These are phyloP conservation scores for Quercus lobata DNA, from an alignment of 331 rosid species.

Conservation along the genomic window DNA sequence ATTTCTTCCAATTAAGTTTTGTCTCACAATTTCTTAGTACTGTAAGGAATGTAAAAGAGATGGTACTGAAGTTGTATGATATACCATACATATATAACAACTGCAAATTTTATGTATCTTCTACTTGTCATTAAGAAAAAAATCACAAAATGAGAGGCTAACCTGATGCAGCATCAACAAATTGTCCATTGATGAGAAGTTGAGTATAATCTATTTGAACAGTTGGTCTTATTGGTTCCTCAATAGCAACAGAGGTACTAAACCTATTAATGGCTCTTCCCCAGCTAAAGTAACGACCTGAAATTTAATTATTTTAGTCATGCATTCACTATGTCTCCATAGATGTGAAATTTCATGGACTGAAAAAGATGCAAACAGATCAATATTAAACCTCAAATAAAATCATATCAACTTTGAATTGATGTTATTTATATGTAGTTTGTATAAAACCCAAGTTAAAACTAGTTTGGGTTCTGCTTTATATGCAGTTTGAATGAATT, in stretches of 20 bases:
- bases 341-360: not conserved
- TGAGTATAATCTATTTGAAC: constrained; percentile 48
- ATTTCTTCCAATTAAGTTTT: not conserved
- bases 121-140: not conserved
- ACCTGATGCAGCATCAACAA: constrained; percentile 84
- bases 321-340: not conserved
- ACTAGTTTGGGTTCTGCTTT: no score
- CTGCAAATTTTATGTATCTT: no score
- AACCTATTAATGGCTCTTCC: constrained; percentile 39
- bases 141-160: constrained; percentile 1
- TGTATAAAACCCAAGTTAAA: no score
- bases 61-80: not conserved
- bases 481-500: no score
- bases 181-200: constrained; percentile 75
- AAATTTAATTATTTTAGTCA: not conserved
- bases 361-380: not conserved
- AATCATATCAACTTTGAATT: no score
- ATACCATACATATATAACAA: not conserved
- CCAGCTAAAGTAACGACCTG: constrained; percentile 4
- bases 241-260: constrained; percentile 59
- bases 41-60: not conserved
- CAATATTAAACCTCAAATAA: not conserved
- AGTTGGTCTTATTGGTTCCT: constrained; percentile 62
- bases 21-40: not conserved
- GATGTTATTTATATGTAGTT: no score